Percentiles rank a stretch among this genome's conserved stretches.
These are phyloP conservation scores for Nephelium lappaceum DNA, from an alignment of 345 rosid species.

Conservation along the genomic window DNA sequence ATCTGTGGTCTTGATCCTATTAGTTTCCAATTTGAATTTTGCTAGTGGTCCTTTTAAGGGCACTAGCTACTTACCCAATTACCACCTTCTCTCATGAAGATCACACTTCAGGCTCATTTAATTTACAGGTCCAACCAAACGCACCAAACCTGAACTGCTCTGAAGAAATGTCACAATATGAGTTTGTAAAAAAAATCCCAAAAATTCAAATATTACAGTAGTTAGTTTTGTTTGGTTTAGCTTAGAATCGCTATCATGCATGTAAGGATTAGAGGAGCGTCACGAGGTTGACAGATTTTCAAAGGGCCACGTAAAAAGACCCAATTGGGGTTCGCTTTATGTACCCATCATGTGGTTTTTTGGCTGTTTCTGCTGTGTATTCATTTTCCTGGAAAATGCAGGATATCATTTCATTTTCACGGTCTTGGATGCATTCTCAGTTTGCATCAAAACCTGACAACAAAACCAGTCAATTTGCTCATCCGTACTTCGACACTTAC, in stretches of 20 bases:
- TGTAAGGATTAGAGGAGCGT: no score
- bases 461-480: not conserved
- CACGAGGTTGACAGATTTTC: not conserved
- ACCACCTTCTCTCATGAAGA: no score
- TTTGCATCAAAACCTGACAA: not conserved
- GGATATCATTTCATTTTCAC: slow-evolving; percentile 12
- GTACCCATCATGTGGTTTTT: not conserved
- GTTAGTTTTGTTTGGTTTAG: not conserved
- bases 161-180: no score
- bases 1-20: no score
- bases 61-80: no score
- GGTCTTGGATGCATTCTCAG: not conserved
- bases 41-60: no score
- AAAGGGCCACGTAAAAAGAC: slow-evolving; percentile 18
- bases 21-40: not conserved
- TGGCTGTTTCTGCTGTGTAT: slow-evolving; percentile 17
- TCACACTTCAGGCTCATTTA: no score
- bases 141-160: no score
- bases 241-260: not conserved
- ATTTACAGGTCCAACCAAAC: no score
- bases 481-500: not conserved
- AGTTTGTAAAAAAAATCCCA: no score
- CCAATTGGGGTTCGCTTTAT: not conserved
- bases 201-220: not conserved
- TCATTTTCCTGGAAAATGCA: slow-evolving; percentile 13